Evolutionary conservation across 305 asterid genomes (phyloP), one percentile per base, ranked within the genome.

Genomic region (Rubia balearica): DNA sequence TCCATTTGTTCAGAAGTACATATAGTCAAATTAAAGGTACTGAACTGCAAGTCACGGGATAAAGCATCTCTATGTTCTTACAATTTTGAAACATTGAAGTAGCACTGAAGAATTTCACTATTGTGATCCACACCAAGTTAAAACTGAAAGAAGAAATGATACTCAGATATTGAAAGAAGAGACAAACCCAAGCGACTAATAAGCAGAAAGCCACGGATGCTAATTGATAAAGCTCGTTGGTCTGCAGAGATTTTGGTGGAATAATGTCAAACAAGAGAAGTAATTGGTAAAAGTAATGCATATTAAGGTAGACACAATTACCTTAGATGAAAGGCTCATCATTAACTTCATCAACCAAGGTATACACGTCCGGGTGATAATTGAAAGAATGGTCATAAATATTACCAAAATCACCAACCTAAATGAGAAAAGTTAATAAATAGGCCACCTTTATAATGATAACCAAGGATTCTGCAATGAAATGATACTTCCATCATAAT

Each of bases 121-220:
- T 36, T 13, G 48, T 36, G 21, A 38, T 64, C 24, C 22, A 40
- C 7, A 40, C 27, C 56, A 43, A 60, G 30, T 53, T 60, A 55
- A 40, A 7, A 70, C 14, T 40, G 59, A 67, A 65, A 48, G 62
- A 30, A 61, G 55, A 62, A 66, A 75, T 17, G 63, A 43, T 22
- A 42, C 24, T 65, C 69, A 77, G 56, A 73, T 80, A 72, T 69
- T 64, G 66, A 60, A 82, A 80, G 74, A 77, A 42, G 80, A 83
- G 79, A 83, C 92, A 13, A 81, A 89, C 96, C 95, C 90, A 88
- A 70, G 92, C 92, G 79, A 86, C 96, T 65, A 89, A 85, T 81
- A 89, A 81, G 86, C 96, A 89, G 87, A 89, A 83, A 46, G 95
- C 95, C 70, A 89, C 92, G 76, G 92, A 73, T 72, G 95, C 91